Percentiles rank a stretch among this genome's conserved stretches.
These are phyloP conservation scores for Eucalyptus sideroxylon DNA, from an alignment of 345 rosid genomes.

Conservation along the genomic window DNA sequence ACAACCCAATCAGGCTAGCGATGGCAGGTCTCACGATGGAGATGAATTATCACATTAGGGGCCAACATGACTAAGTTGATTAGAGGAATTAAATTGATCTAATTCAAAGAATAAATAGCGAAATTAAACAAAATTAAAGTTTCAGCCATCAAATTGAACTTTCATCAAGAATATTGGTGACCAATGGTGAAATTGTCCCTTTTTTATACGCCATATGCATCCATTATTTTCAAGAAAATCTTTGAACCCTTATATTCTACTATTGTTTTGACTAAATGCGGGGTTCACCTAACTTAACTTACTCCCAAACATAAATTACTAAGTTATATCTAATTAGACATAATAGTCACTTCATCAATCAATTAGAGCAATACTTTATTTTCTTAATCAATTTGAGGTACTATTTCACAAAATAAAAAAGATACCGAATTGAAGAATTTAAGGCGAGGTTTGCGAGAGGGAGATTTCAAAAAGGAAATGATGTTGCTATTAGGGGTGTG, in stretches of 20 bases:
- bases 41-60: no score
- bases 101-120: no score
- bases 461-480: neutral
- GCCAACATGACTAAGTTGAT: neutral
- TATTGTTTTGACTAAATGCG: neutral
- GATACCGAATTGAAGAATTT: neutral
- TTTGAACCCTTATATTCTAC: neutral
- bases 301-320: neutral
- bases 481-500: no score
- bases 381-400: no score
- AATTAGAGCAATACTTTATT: neutral
- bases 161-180: neutral
- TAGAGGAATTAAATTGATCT: neutral
- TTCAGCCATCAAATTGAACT: neutral
- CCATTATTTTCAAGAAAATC: neutral
- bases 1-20: neutral
- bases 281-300: neutral
- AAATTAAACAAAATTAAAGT: neutral
- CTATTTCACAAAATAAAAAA: neutral
- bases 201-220: neutral
- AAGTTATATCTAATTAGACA: neutral
- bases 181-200: neutral
- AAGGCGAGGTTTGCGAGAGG: neutral
- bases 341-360: neutral
- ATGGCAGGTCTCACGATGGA: fast-evolving